phyloP scores from a whole-genome alignment of 257 asterid species.

The Penstemon newberryi region DNA sequence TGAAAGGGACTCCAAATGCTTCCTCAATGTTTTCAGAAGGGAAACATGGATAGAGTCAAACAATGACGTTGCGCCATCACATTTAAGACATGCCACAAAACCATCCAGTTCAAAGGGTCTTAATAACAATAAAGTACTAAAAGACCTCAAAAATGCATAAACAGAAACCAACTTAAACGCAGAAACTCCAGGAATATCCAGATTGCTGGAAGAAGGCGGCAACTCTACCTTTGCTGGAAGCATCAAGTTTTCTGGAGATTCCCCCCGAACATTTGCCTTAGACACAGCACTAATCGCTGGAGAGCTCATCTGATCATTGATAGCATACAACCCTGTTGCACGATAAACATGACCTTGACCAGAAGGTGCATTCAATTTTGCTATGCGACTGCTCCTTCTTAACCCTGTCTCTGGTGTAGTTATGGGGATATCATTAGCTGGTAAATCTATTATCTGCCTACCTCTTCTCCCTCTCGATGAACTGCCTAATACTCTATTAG shows the following conservation, averaged over 20 bases:
- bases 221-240: too few relatives aligned
- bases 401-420: conserved; percentile 49
- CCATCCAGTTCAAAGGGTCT: too few relatives aligned
- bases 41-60: too few relatives aligned
- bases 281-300: conserved; percentile 58
- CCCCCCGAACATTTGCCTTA: conserved; percentile 44
- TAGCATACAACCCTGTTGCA: conserved; percentile 35
- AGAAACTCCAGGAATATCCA: too few relatives aligned
- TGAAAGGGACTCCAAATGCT: too few relatives aligned
- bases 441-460: conserved; percentile 48
- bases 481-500: conserved; percentile 33
- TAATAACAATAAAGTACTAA: too few relatives aligned
- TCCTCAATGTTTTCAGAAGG: too few relatives aligned
- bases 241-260: conserved; percentile 28
- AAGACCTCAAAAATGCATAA: too few relatives aligned
- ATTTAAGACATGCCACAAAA: too few relatives aligned
- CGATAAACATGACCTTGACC: conserved; percentile 39
- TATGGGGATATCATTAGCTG: conserved; percentile 30
- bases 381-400: conserved; percentile 29
- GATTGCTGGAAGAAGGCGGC: too few relatives aligned
- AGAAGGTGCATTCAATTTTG: conserved; percentile 39
- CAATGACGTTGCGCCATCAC: too few relatives aligned
- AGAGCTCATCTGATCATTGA: conserved; percentile 42
- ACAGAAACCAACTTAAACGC: too few relatives aligned
- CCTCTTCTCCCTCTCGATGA: conserved; percentile 46